A percentile compares a stretch with the other conserved stretches of the same genome.
phyloP scores from a whole-genome alignment of 1,284 basidiomycete genomes.

The Dichomitus squalens region DNA sequence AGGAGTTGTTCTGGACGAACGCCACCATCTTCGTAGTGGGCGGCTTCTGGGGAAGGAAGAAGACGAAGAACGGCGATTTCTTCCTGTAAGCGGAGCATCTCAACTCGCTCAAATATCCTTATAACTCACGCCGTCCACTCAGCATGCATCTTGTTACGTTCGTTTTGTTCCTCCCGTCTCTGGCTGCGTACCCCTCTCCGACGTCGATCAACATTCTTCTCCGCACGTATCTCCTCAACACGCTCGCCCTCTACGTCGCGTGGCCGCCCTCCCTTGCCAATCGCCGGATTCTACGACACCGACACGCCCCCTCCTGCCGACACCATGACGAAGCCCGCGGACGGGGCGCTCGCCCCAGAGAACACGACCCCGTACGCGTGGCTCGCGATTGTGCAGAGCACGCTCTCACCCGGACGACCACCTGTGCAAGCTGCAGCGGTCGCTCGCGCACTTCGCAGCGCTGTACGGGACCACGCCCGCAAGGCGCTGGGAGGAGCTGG shows the following conservation, averaged over 20 bases:
- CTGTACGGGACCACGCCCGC: slow-evolving; percentile 47
- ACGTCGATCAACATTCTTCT: slow-evolving; percentile 36
- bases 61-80: slow-evolving; percentile 37
- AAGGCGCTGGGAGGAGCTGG: slow-evolving; percentile 34
- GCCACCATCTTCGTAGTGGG: slow-evolving; percentile 44
- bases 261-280: slow-evolving; percentile 36
- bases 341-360: slow-evolving; percentile 36
- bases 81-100: slow-evolving; percentile 30
- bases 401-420: slow-evolving; percentile 65
- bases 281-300: slow-evolving; percentile 38
- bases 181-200: slow-evolving; percentile 31
- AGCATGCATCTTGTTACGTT: slow-evolving; percentile 53
- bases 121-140: neutral
- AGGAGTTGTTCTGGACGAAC: slow-evolving; percentile 47
- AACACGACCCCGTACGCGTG: slow-evolving; percentile 49
- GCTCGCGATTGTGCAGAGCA: slow-evolving; percentile 54
- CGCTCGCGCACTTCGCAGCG: slow-evolving; percentile 54
- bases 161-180: slow-evolving; percentile 42
- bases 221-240: slow-evolving; percentile 39
- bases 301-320: slow-evolving; percentile 17
- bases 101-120: neutral
- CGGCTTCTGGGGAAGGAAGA: slow-evolving; percentile 36
- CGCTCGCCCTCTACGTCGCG: slow-evolving; percentile 40
- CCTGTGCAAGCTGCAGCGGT: slow-evolving; percentile 58
- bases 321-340: slow-evolving; percentile 22